Evolutionary conservation across 2,329 filamentous ascomycete species (phyloP).

Genomic region (Cercospora sp.): DNA sequence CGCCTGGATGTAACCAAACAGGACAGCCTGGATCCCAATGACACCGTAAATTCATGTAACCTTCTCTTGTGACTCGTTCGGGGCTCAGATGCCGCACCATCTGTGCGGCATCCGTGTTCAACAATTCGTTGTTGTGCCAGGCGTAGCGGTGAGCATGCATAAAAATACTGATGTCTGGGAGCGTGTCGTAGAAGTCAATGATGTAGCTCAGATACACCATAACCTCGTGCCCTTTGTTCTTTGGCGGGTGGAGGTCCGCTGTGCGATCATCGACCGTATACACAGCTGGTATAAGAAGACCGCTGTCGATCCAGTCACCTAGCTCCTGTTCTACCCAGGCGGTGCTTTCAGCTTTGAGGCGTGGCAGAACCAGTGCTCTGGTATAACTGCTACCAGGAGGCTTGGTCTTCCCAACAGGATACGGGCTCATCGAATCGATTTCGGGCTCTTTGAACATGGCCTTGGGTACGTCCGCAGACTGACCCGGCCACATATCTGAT

Average conservation of each 20-base stretch:
- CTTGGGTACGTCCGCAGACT: conserved; percentile 3
- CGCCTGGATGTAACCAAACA: conserved; percentile 54
- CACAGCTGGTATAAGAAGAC: conserved; percentile 45
- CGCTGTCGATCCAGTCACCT: conserved; percentile 42
- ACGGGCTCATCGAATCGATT: conserved; percentile 30
- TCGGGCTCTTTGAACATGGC: conserved; percentile 32
- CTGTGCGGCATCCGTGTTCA: conserved; percentile 46
- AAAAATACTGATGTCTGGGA: conserved; percentile 62
- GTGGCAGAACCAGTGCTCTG: conserved; percentile 56
- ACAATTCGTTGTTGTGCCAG: conserved; percentile 60
- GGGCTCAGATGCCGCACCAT: conserved; percentile 50
- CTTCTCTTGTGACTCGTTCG: conserved; percentile 49
- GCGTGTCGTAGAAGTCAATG: conserved; percentile 60
- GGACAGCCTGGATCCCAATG: conserved; percentile 58
- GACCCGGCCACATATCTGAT: neutral
- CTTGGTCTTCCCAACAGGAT: conserved; percentile 41
- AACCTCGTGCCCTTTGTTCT: conserved; percentile 63
- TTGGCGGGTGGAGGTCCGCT: conserved; percentile 52
- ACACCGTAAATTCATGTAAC: conserved; percentile 59
- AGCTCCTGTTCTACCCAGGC: conserved; percentile 57
- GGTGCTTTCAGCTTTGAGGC: conserved; percentile 53
- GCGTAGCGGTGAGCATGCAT: conserved; percentile 60
- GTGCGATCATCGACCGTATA: conserved; percentile 55
- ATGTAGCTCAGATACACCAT: conserved; percentile 64
- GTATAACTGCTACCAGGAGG: conserved; percentile 54